These are phyloP conservation scores for Vicia sativa DNA, from an alignment of 306 rosid genomes.

Conservation along the genomic window DNA sequence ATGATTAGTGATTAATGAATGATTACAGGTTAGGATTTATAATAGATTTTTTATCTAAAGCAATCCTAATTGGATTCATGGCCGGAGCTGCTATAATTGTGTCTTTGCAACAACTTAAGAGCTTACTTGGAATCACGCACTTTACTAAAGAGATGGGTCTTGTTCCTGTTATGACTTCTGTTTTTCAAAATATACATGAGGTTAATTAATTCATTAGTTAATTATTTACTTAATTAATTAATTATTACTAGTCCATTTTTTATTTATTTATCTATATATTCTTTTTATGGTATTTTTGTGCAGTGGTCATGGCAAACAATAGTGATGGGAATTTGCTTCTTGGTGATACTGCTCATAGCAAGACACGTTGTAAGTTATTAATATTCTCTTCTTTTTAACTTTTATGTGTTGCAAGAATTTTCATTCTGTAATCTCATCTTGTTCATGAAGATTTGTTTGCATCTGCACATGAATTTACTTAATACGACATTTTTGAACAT, in stretches of 20 bases:
- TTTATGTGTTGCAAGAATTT: not conserved
- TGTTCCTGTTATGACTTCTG: slow-evolving; percentile 78
- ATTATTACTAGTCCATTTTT: no score
- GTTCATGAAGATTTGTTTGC: not conserved
- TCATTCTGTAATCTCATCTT: not conserved
- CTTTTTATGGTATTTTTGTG: slow-evolving; percentile 27
- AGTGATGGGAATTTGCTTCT: slow-evolving; percentile 85
- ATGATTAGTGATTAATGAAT: not conserved
- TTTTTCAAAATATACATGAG: slow-evolving; percentile 66
- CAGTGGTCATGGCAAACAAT: slow-evolving; percentile 99
- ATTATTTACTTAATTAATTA: no score
- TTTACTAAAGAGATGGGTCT: slow-evolving; percentile 77
- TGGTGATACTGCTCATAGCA: slow-evolving; percentile 65
- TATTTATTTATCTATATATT: not conserved
- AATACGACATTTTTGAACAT: not conserved
- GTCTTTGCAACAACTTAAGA: slow-evolving; percentile 84
- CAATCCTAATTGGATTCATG: slow-evolving; percentile 91
- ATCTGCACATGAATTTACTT: not conserved
- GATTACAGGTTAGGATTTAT: slow-evolving; percentile 85
- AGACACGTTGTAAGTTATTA: slow-evolving; percentile 76
- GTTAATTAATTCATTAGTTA: slow-evolving; percentile 33
- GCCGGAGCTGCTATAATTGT: slow-evolving; percentile 97
- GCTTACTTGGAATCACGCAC: slow-evolving; percentile 86
- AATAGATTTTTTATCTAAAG: slow-evolving; percentile 90
- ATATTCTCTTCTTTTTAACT: not conserved